Base-by-base conservation (phyloP, 257 asterid genomes). In the Jacaranda mimosifolia region DNA sequence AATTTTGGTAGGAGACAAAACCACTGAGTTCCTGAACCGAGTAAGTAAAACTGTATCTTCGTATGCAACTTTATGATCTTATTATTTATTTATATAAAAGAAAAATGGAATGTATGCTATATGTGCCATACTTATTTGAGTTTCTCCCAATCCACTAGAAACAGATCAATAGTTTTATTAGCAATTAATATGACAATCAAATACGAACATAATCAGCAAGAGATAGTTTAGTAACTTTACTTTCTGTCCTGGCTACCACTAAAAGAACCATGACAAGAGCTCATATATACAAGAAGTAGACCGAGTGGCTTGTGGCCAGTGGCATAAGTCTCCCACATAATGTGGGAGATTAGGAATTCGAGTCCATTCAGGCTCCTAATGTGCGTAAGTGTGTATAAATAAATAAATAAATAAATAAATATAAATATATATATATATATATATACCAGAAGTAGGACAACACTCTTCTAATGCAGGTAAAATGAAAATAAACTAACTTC, bases 251-350 rank as follows among this genome's bases (percentile, higher is more conserved):
- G 38, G 48, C 11, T 8, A 77, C 42, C 56, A 42, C 63, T 40
- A 63, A 76, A 56, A 71, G 51, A 26, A 79, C 49, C 43, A 67
- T 56, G 63, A 15, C 12, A 43, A 55, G 39, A 69, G 58, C n/a
- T 70, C 71, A 56, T 52, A 38, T 18, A 15, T 36, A 36, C 15
- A 7, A 21, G 40, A 62, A 62, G 32, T 26, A 26, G 32, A 26
- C 32, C 32, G 2, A 26, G 32, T 26, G 32, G 32, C 32, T 26
- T 26, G 32, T 26, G 32, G 32, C 32, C 32, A 26, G 2, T 26
- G 32, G 32, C 32, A 26, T 26, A 26, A 26, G 32, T 2, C 32
- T 26, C 32, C 32, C 32, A 26, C 32, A 26, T 26, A 26, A 26
- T 26, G 32, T 26, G 32, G 32, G 32, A 26, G 32, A 2, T 26